These are phyloP conservation scores for Clarkia xantiana DNA, from an alignment of 345 rosid species.

Conservation along the genomic window DNA sequence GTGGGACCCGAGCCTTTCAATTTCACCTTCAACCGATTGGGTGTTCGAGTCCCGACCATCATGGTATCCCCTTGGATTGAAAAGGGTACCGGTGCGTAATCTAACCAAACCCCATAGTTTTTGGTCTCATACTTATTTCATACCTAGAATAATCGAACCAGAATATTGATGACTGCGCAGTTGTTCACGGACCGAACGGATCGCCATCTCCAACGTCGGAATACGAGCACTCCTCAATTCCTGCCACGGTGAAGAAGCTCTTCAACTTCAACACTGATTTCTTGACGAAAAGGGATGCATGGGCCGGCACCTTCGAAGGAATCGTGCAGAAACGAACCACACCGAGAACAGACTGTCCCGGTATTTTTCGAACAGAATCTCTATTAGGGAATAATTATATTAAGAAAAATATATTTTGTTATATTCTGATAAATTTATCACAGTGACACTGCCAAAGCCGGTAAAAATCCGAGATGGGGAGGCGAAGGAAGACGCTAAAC, in stretches of 20 bases:
- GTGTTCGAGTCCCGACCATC: slow-evolving; percentile 83
- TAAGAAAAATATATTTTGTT: no score
- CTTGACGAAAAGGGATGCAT: slow-evolving; percentile 69
- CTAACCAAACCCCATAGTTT: no score
- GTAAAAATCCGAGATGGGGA: slow-evolving; percentile 39
- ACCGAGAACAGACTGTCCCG: slow-evolving; percentile 83
- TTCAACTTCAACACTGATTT: slow-evolving; percentile 41
- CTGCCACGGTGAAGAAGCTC: slow-evolving; percentile 76
- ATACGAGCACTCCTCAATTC: slow-evolving; percentile 85
- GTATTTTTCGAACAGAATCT: no score
- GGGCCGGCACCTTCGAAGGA: slow-evolving; percentile 82
- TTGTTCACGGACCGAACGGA: slow-evolving; percentile 78
- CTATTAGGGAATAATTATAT: no score
- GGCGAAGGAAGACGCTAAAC: slow-evolving; percentile 48
- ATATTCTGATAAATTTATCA: no score
- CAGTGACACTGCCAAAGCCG: slow-evolving; percentile 45
- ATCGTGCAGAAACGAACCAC: slow-evolving; percentile 34
- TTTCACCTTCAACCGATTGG: slow-evolving; percentile 78
- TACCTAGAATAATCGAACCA: no score
- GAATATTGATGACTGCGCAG: slow-evolving; percentile 18
- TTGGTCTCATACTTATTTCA: neutral
- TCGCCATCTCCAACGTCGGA: slow-evolving; percentile 66
- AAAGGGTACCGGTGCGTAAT: slow-evolving; percentile 67
- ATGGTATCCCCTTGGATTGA: slow-evolving; percentile 96
- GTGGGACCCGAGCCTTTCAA: slow-evolving; percentile 83